phyloP scores from a whole-genome alignment of 192 early-diverging fungal species.

The Chytriomyces confervae region DNA sequence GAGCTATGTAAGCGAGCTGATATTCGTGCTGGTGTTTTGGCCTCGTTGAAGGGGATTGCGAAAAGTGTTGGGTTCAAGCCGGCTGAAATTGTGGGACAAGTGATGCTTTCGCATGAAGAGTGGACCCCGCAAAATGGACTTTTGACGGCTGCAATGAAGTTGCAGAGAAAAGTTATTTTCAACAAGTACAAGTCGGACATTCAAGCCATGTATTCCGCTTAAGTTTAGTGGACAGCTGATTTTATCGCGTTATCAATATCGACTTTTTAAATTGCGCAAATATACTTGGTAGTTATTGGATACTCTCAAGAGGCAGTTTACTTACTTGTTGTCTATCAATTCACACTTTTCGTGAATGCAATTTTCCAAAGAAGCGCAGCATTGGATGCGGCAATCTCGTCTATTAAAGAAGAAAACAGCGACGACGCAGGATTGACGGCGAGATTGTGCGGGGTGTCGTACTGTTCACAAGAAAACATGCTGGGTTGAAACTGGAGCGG shows the following conservation, averaged over 20 bases:
- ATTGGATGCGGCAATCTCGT: constrained; percentile 70
- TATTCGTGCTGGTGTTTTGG: constrained; percentile 54
- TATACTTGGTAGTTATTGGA: too few relatives aligned
- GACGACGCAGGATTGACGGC: constrained; percentile 18
- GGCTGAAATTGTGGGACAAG: constrained; percentile 73
- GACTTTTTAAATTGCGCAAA: not conserved
- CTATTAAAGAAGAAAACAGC: constrained; percentile 63
- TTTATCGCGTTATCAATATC: too few relatives aligned
- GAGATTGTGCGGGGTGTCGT: not conserved
- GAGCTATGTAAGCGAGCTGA: constrained; percentile 52
- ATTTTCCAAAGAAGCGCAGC: constrained; percentile 59
- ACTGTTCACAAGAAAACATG: not conserved
- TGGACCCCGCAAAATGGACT: constrained; percentile 91
- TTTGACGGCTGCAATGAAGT: constrained; percentile 90
- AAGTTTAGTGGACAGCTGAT: not conserved
- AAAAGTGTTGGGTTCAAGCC: constrained; percentile 70
- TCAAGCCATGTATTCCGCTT: constrained; percentile 53
- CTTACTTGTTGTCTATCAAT: too few relatives aligned
- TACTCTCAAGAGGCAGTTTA: too few relatives aligned
- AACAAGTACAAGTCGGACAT: constrained; percentile 69
- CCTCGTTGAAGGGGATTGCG: constrained; percentile 62
- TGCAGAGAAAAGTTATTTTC: constrained; percentile 81
- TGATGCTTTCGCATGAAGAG: constrained; percentile 74
- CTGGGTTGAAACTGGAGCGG: constrained; percentile 43
- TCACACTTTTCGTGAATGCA: constrained; percentile 30